Evolutionary conservation across 257 asterid genomes (phyloP).

Genomic region (Nyctanthes arbortristis): DNA sequence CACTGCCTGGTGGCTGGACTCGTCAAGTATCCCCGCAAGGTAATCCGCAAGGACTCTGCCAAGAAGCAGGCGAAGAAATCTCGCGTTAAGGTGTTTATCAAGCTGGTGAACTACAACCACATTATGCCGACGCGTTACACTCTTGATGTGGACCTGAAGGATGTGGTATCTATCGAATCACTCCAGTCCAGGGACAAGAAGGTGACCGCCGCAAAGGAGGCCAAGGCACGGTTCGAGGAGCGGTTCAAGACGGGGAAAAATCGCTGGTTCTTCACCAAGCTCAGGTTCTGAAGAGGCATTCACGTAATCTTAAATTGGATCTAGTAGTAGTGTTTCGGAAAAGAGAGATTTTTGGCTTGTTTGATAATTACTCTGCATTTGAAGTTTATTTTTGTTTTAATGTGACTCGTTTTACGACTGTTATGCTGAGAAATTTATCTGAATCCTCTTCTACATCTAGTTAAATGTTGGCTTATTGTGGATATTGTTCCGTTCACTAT

Average conservation of each 20-base stretch:
- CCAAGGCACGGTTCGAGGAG: constrained; percentile 7
- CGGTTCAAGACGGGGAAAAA: constrained; percentile 5
- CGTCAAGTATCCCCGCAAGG: constrained; percentile 2
- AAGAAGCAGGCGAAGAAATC: constrained; percentile 4
- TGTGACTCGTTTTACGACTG: neutral
- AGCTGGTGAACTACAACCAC: constrained; percentile 3
- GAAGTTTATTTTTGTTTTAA: neutral
- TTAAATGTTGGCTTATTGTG: neutral
- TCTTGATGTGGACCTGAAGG: neutral
- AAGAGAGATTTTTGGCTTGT: neutral
- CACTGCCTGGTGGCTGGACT: constrained; percentile 3
- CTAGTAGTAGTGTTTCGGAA: neutral
- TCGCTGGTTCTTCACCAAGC: constrained; percentile 8
- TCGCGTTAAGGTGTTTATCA: neutral
- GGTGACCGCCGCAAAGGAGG: neutral
- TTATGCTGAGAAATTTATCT: constrained; percentile 1
- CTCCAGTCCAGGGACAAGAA: constrained; percentile 4
- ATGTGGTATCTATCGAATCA: neutral
- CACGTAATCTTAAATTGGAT: neutral
- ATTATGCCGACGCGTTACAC: constrained; percentile 5
- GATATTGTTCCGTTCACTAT: neutral
- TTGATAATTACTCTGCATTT: neutral
- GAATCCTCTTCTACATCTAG: neutral
- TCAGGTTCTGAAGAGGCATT: neutral
- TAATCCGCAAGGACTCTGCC: neutral